Conservation (phyloP, 371 early-diverging fungal genomes). For the Haplosporangium sp. region DNA sequence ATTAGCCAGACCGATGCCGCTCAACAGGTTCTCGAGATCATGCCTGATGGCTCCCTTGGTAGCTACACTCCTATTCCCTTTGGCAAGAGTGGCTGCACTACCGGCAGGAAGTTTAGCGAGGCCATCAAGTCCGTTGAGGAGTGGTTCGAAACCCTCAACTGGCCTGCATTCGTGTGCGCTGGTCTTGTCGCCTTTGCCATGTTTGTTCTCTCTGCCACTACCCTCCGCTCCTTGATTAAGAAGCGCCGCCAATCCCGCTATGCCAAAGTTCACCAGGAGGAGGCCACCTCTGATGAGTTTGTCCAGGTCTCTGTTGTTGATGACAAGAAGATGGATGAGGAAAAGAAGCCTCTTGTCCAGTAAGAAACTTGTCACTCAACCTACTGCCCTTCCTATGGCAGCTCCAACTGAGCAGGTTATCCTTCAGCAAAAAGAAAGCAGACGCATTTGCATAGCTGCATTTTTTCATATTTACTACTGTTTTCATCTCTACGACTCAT, state of each 20-base stretch:
- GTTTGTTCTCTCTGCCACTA: constrained; percentile 27
- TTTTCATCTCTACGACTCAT: constrained; percentile 5
- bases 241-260: constrained; percentile 49
- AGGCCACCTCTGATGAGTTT: constrained; percentile 26
- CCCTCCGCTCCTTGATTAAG: constrained; percentile 28
- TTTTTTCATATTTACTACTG: neutral
- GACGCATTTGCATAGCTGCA: neutral
- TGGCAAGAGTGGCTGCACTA: constrained; percentile 20
- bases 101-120: constrained; percentile 12
- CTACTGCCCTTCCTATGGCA: neutral
- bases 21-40: constrained; percentile 77
- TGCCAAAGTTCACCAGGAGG: constrained; percentile 45
- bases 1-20: constrained; percentile 77
- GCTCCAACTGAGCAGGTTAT: neutral
- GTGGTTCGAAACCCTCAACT: constrained; percentile 39
- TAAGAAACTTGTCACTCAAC: neutral
- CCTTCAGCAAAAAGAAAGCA: no score
- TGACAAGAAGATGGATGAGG: constrained; percentile 46
- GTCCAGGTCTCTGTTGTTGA: constrained; percentile 44
- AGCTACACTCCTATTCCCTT: constrained; percentile 58
- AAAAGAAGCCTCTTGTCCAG: constrained; percentile 28
- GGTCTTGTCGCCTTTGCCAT: constrained; percentile 17
- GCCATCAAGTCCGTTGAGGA: constrained; percentile 31
- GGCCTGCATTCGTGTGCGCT: constrained; percentile 32
- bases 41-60: constrained; percentile 63